These are phyloP conservation scores for Penicillium turbatum DNA, from an alignment of 495 filamentous ascomycete species.

Conservation along the genomic window DNA sequence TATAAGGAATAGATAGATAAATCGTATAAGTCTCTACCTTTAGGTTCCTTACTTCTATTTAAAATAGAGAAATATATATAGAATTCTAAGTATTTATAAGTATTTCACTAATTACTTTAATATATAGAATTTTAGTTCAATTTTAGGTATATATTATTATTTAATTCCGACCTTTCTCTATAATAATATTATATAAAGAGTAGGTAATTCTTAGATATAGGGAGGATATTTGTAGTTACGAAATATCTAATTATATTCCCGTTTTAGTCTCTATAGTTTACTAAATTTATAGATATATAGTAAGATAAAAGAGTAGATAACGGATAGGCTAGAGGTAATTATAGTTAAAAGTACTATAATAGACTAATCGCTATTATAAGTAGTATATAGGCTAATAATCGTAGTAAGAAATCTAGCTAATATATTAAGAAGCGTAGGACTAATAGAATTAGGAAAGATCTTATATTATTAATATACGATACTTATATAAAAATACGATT, in stretches of 20 bases:
- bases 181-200: neutral
- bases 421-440: slow-evolving; percentile 36
- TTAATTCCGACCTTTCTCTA: too few species aligned
- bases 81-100: too few species aligned
- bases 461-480: neutral
- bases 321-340: slow-evolving; percentile 1
- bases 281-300: neutral
- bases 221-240: neutral
- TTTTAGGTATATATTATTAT: too few species aligned
- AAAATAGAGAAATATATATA: too few species aligned
- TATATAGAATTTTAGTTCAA: too few species aligned
- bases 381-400: slow-evolving; percentile 46
- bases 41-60: too few species aligned
- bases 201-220: neutral
- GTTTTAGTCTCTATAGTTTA: neutral
- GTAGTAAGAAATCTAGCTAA: slow-evolving; percentile 46
- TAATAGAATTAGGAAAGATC: slow-evolving; percentile 1
- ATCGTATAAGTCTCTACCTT: too few species aligned
- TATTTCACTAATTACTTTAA: too few species aligned
- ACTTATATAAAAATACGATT: slow-evolving; percentile 26
- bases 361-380: slow-evolving; percentile 41
- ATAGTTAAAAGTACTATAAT: slow-evolving; percentile 42
- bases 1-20: neutral
- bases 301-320: neutral
- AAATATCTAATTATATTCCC: neutral